Percentiles rank a stretch among this genome's conserved stretches.
Evolutionary conservation across 2,329 filamentous ascomycete genomes (phyloP).

Genomic region (Diaporthe humulicola): DNA sequence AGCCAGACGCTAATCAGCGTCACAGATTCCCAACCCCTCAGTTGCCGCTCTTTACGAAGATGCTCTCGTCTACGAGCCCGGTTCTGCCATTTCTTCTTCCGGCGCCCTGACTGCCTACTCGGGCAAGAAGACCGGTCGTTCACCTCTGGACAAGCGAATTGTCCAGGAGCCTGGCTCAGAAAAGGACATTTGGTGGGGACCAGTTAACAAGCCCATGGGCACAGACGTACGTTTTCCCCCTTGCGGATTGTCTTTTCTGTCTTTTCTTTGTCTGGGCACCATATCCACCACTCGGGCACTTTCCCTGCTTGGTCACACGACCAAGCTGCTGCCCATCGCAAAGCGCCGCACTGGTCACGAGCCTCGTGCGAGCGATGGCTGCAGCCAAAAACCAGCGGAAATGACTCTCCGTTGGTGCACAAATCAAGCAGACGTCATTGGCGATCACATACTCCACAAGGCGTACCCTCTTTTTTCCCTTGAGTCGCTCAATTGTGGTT

Average conservation of each 20-base stretch:
- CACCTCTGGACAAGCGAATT: slow-evolving; percentile 96
- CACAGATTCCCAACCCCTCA: slow-evolving; percentile 86
- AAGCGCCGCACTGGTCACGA: slow-evolving; percentile 40
- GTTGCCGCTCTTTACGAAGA: slow-evolving; percentile 98
- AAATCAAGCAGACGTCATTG: slow-evolving; percentile 41
- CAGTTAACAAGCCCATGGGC: slow-evolving; percentile 99
- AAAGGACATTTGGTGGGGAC: slow-evolving; percentile 98
- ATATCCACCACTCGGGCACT: not conserved
- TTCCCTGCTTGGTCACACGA: slow-evolving; percentile 21
- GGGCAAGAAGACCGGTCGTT: slow-evolving; percentile 97
- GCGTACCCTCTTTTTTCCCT: not conserved
- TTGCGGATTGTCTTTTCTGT: slow-evolving; percentile 21
- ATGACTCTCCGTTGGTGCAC: slow-evolving; percentile 22
- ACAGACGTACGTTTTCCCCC: slow-evolving; percentile 80
- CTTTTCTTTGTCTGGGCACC: slow-evolving; percentile 16
- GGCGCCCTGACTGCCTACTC: slow-evolving; percentile 98
- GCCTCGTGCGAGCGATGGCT: not conserved
- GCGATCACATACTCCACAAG: not conserved
- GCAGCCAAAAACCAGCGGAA: not conserved
- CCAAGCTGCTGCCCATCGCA: slow-evolving; percentile 1
- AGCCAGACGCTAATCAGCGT: slow-evolving; percentile 42
- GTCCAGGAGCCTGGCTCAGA: slow-evolving; percentile 92
- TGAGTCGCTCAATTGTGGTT: slow-evolving; percentile 21
- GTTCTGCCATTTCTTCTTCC: slow-evolving; percentile 95
- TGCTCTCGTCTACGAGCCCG: slow-evolving; percentile 94